Base-by-base conservation (phyloP, 23 red algal genomes). In the Gracilaria caudata region DNA sequence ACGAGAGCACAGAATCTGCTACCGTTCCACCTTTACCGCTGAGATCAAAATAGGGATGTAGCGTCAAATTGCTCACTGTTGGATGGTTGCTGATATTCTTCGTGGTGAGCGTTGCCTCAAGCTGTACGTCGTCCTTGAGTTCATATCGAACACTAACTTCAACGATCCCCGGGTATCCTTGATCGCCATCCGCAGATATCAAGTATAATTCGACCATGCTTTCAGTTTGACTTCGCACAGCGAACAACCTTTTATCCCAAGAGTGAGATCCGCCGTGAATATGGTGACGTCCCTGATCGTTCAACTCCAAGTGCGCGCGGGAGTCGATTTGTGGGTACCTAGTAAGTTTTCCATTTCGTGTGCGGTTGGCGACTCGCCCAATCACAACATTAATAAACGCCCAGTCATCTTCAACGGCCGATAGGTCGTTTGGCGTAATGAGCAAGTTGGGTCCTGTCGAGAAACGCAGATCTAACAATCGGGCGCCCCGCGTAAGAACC, bases 341-440 rank as follows among this genome's bases (percentile, higher is more conserved):
- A 29, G 24, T 41, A 11, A 95, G 38, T 21, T 49, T 47, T 28
- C 84, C 94, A 24, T 49, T 60, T 23, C 79, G 74, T 40, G 90
- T 90, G 51, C 94, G 94, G 77, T 95, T 95, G 13, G 87, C 88
- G 25, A 82, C 64, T 46, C 94, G 88, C 2, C 94, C 94, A 30
- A 95, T 78, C 12, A 72, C 77, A 16, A 80, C 94, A 74, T 77
- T 75, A 7, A 90, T 45, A 59, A 80, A 91, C 13, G 63, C 77
- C 9, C 41, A 35, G 74, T 95, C 94, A 0, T 30, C 29, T 64
- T 82, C 86, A 34, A 92, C 82, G 7, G 58, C 86, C 14, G 78
- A 26, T 3, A 95, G 61, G 17, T 87, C 56, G 30, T 55, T 37
- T 74, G 66, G 70, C 12, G 80, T 64, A 23, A 95, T 58, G 34